Evolutionary conservation across 2,329 filamentous ascomycete genomes (phyloP).

Genomic region (Colletotrichum acutatum): DNA sequence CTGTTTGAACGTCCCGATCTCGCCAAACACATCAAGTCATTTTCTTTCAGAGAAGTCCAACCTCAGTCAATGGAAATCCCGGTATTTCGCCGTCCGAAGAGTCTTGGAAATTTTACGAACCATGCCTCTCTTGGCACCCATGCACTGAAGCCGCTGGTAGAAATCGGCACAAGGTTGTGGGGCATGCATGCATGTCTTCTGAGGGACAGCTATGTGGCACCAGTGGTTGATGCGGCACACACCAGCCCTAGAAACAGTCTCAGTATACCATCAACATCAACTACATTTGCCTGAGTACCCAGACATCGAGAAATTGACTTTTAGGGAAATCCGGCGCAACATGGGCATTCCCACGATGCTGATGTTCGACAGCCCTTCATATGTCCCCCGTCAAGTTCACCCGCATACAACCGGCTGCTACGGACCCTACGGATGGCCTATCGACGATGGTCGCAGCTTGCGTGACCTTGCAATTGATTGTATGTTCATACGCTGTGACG

Average conservation of each 20-base stretch:
- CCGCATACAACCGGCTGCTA: no score
- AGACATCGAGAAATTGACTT: neutral
- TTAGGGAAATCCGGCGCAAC: neutral
- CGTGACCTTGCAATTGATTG: no score
- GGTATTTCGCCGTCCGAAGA: no score
- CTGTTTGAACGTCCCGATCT: neutral
- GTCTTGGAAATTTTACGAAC: neutral
- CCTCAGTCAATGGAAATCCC: no score
- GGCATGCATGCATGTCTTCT: neutral
- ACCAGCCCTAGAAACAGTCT: neutral
- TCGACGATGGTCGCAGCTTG: no score
- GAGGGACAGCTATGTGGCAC: neutral
- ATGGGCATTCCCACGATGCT: neutral
- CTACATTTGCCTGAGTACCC: no score
- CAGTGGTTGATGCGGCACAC: neutral
- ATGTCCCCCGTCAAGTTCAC: no score
- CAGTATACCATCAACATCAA: no score
- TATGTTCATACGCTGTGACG: no score
- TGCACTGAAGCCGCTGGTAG: neutral
- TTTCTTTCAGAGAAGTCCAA: neutral
- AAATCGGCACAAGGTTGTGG: no score
- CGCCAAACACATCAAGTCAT: neutral
- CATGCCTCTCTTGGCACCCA: neutral
- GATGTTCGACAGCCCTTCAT: neutral
- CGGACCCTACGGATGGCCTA: no score